Evolutionary conservation across 2,329 filamentous ascomycete genomes (phyloP), one percentile per base, ranked within the genome.

Genomic region (Onygenales sp.): DNA sequence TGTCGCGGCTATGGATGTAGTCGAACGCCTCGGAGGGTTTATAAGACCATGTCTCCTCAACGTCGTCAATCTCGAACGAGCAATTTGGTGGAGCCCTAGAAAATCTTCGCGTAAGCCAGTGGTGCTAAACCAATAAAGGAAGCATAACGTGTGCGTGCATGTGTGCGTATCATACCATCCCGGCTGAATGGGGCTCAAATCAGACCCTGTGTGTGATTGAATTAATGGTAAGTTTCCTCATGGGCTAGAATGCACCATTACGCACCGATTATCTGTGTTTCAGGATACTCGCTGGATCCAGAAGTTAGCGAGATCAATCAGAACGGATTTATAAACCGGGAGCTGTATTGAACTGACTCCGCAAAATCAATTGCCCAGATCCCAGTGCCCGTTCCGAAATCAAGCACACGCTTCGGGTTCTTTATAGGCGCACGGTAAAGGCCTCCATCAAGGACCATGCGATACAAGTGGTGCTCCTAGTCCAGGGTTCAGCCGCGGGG

Each of bases 51-150:
- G 54, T 50, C 1, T 53, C 39, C 32, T 64, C 61, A 10, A 57
- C 56, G 49, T 64, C 59, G 49, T 64, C 61, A 44, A 63, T 55
- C 39, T 58, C 57, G 42, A 63, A 64, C 2, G 17, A 33, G 34
- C 54, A 58, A 40, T 65, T 65, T 9, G 61, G 59, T 13, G 62
- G 60, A 3, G 63, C 53, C 58, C 61, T 63, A 7, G 51, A 14
- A 13, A 32, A 50, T 3, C 10, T 8, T 13, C 32, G 37, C 31
- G 31, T 49, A 31, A 54, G 14, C 13, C 6, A 34, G 4, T 33
- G 31, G 1, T n/a, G 11, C 34, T 27, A 10, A 14, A 51, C 7
- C 32, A 8, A 42, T 11, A 3, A 32, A 33, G 8, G 11, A 6
- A 36, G 11, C 14, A 17, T 11, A 3, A 9, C 21, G 43, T 11